Percentiles rank a stretch among this genome's conserved stretches.
phyloP scores from a whole-genome alignment of 768 basidiomycete species.

The Russula griseocarnosa region DNA sequence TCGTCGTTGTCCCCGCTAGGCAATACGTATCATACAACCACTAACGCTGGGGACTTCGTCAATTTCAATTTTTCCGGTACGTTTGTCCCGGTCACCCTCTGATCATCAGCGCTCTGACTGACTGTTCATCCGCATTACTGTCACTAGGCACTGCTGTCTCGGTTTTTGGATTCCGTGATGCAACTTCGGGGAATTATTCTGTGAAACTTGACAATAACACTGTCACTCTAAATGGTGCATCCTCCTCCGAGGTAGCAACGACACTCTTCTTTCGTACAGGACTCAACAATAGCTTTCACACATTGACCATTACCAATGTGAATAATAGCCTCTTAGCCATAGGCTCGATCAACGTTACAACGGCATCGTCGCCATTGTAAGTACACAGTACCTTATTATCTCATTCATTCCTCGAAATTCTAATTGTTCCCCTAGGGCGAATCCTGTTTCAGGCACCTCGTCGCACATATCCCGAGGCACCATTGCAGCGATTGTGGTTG shows the following conservation, averaged over 20 bases:
- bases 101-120: background rate
- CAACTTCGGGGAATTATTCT: constrained; percentile 53
- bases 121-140: background rate
- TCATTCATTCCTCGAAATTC: background rate
- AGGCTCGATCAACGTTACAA: constrained; percentile 50
- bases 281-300: constrained; percentile 52
- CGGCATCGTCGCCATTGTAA: constrained; percentile 29
- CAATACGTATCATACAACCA: constrained; percentile 34
- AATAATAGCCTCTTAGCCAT: constrained; percentile 45
- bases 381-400: constrained; percentile 6
- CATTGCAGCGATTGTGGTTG: constrained; percentile 62
- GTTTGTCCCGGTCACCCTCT: constrained; percentile 26
- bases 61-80: constrained; percentile 46
- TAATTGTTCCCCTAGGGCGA: constrained; percentile 4
- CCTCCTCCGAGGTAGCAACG: constrained; percentile 50
- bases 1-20: constrained; percentile 30
- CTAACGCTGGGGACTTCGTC: constrained; percentile 45
- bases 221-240: constrained; percentile 46
- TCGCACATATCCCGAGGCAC: constrained; percentile 46
- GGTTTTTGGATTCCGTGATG: constrained; percentile 57
- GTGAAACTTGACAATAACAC: constrained; percentile 52
- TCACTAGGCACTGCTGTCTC: constrained; percentile 56
- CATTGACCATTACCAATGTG: constrained; percentile 51
- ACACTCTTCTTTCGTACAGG: constrained; percentile 63
- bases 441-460: constrained; percentile 12